Percentiles rank a stretch among this genome's conserved stretches.
These are phyloP conservation scores for Pseudoscleropodium purum DNA, from an alignment of 225 moss, liverwort and hornwort genomes.

Conservation along the genomic window DNA sequence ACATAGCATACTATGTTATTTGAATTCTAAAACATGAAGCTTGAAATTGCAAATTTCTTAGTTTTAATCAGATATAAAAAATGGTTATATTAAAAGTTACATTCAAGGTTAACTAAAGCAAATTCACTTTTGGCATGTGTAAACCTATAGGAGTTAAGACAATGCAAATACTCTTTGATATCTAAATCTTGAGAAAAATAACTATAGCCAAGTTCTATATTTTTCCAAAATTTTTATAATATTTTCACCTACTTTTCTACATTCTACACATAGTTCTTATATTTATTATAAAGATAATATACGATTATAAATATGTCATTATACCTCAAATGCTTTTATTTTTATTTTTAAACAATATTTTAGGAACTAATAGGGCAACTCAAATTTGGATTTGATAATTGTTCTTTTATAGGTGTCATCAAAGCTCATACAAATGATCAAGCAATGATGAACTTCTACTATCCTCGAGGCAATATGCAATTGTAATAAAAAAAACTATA, in stretches of 20 bases:
- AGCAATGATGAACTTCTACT: background rate
- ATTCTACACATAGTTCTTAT: background rate
- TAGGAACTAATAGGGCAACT: fast-evolving
- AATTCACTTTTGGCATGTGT: too few relatives aligned
- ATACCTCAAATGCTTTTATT: background rate
- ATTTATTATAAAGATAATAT: background rate
- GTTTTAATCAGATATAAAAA: too few relatives aligned
- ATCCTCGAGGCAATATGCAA: too few relatives aligned
- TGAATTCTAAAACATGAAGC: too few relatives aligned
- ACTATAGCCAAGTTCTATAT: background rate
- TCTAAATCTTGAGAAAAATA: background rate
- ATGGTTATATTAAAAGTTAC: too few relatives aligned
- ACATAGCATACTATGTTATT: too few relatives aligned
- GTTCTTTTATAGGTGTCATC: background rate
- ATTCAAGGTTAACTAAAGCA: too few relatives aligned
- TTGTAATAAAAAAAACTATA: background rate
- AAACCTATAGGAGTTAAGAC: background rate
- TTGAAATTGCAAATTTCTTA: too few relatives aligned
- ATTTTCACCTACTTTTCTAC: background rate
- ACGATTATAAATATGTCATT: background rate
- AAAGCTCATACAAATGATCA: background rate
- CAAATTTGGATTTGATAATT: background rate
- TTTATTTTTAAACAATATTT: background rate
- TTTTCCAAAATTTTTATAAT: background rate
- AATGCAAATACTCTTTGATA: background rate